Evolutionary conservation across 441 rosid genomes (phyloP), one percentile per base, ranked within the genome.

Genomic region (Kokia cookei): DNA sequence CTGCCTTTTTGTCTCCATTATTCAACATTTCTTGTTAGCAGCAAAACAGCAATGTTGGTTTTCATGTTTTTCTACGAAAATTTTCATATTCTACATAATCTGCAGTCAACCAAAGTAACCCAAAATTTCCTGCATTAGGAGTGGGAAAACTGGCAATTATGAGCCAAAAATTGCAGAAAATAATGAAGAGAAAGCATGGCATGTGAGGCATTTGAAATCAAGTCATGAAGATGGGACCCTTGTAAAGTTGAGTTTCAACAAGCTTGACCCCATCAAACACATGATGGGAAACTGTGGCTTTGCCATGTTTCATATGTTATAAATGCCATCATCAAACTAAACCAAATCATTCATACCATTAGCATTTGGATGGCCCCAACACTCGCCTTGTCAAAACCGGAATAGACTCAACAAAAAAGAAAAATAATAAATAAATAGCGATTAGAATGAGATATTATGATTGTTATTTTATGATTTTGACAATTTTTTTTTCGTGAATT

Each of bases 221-320:
- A 76, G 45, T 42, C 24, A 53, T 53, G 40, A 37, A 71, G 9
- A 14, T 1, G 72, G 42, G 59, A 71, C 24, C 69, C 40, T 26
- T 43, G 35, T 65, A 22, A 32, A 29, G 7, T 15, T 43, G 12
- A 22, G 14, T 27, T 65, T 65, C 69, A 65, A 65, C 69, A 43
- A 12, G 69, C 54, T 48, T 43, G 69, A 43, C 55, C 55, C 10
- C 15, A 5, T 13, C 32, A 59, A 65, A 65, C 69, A 65, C 54
- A 22, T 63, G 27, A 22, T 6, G 37, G 69, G 69, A 29, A 65
- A 65, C 69, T 65, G 19, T 65, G 69, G 54, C 69, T 22, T 43
- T 65, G 69, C 35, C 69, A 22, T 65, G 69, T 65, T 61, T 22
- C 69, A 65, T 43, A 22, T n/a, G 12, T 63, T 59, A 32, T 60